Evolutionary conservation across 169 alveolate species (phyloP).

Genomic region (Plasmodium gaboni): DNA sequence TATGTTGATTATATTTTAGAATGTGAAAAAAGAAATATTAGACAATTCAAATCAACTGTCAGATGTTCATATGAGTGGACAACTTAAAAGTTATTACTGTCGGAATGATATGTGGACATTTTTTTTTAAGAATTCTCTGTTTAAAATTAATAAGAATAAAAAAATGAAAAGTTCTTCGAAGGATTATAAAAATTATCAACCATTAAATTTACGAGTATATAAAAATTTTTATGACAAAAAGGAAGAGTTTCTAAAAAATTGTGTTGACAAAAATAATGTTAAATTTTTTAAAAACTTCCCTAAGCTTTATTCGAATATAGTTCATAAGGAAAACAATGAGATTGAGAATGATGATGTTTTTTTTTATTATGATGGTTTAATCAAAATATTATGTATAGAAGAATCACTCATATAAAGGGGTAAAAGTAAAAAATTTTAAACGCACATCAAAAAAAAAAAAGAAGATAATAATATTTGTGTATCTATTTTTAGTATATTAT

Average conservation of each 20-base stretch:
- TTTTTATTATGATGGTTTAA: conserved; percentile 66
- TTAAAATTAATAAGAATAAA: conserved; percentile 67
- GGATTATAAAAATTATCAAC: conserved; percentile 62
- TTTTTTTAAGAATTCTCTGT: conserved; percentile 55
- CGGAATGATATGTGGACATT: conserved; percentile 71
- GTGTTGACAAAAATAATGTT: conserved; percentile 70
- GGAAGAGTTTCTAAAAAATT: conserved; percentile 37
- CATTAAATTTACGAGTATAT: conserved; percentile 60
- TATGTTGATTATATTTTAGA: conserved; percentile 6
- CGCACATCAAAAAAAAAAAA: too few relatives aligned
- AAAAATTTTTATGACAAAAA: conserved; percentile 67
- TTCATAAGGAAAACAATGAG: conserved; percentile 44
- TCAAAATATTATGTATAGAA: conserved; percentile 60
- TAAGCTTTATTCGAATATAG: conserved; percentile 32
- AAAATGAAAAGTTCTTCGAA: conserved; percentile 28
- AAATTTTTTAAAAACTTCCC: conserved; percentile 59
- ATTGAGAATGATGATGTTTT: conserved; percentile 44
- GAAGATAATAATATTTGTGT: too few relatives aligned
- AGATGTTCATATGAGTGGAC: conserved; percentile 63
- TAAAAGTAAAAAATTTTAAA: too few relatives aligned
- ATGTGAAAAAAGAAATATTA: conserved; percentile 60
- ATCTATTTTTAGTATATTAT: too few relatives aligned
- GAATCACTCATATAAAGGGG: neutral
- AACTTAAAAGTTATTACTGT: conserved; percentile 67
- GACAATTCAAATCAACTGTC: conserved; percentile 58